Percentiles rank a stretch among this genome's conserved stretches.
Evolutionary conservation across 805 yeast species (phyloP).

Genomic region (Isabelozyma gotoi): DNA sequence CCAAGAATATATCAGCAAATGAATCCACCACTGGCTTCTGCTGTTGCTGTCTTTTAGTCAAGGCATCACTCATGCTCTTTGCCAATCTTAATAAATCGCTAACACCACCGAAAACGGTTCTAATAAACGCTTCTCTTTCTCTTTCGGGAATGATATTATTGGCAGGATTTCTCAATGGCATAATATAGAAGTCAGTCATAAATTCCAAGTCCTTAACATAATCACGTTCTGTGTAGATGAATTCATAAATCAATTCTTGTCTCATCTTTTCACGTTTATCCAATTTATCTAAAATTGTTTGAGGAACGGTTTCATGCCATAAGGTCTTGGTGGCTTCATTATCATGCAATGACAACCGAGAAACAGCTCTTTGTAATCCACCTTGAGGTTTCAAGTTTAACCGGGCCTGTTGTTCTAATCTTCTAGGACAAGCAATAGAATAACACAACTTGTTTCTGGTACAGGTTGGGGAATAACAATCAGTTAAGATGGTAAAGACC

Average conservation of each 20-base stretch:
- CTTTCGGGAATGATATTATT: conserved; percentile 79
- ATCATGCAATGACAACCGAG: conserved; percentile 65
- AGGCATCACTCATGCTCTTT: conserved; percentile 81
- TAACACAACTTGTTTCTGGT: conserved; percentile 85
- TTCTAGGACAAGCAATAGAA: conserved; percentile 93
- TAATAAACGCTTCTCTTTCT: conserved; percentile 86
- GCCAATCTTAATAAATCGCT: conserved; percentile 84
- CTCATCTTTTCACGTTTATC: conserved; percentile 86
- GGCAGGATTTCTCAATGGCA: conserved; percentile 77
- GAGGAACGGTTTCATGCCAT: conserved; percentile 92
- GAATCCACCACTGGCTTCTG: conserved; percentile 80
- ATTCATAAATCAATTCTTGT: conserved; percentile 93
- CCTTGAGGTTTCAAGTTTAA: conserved; percentile 86
- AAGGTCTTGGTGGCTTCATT: conserved; percentile 74
- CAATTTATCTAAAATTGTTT: conserved; percentile 70
- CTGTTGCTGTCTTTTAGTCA: conserved; percentile 79
- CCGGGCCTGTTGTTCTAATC: conserved; percentile 94
- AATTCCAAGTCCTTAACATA: conserved; percentile 94
- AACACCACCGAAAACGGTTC: conserved; percentile 89
- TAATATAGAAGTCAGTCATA: conserved; percentile 88
- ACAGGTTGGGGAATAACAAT: conserved; percentile 97
- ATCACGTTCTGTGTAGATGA: conserved; percentile 90
- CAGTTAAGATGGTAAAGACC: conserved; percentile 87
- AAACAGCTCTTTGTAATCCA: conserved; percentile 74
- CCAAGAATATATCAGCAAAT: conserved; percentile 84